These are phyloP conservation scores for Lotus japonicus DNA, from an alignment of 306 rosid genomes.

Conservation along the genomic window DNA sequence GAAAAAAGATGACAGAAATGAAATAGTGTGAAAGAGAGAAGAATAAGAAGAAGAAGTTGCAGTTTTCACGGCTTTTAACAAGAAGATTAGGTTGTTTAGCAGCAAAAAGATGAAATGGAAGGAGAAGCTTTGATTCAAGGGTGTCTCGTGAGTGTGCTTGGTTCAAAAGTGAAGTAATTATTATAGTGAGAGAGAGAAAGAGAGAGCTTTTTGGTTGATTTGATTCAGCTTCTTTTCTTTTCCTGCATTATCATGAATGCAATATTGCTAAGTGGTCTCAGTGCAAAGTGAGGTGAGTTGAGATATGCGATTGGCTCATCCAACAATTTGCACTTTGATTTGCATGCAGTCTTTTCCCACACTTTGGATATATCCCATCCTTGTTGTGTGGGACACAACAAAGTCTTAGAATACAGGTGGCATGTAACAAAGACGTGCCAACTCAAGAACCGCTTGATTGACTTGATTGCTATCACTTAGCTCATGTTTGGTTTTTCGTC, in stretches of 20 bases:
- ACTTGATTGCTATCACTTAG: too few relatives aligned
- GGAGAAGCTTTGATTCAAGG: slow-evolving; percentile 39
- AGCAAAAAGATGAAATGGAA: too few relatives aligned
- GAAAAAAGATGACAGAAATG: slow-evolving; percentile 10
- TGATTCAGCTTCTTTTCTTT: too few relatives aligned
- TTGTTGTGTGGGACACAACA: slow-evolving; percentile 7
- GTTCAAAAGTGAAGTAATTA: slow-evolving; percentile 36
- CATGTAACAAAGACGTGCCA: not conserved
- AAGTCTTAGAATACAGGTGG: slow-evolving; percentile 14
- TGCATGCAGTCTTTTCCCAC: not conserved
- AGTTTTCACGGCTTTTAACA: slow-evolving; percentile 41
- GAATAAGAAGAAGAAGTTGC: not conserved
- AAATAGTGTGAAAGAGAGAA: not conserved
- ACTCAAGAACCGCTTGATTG: not conserved
- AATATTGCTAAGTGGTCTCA: slow-evolving; percentile 29
- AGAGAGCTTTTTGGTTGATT: too few relatives aligned
- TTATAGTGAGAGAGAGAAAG: too few relatives aligned
- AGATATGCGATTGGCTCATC: slow-evolving; percentile 8
- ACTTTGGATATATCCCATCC: slow-evolving; percentile 29
- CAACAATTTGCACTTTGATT: slow-evolving; percentile 14
- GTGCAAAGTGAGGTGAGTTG: slow-evolving; percentile 7
- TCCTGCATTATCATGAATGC: slow-evolving; percentile 39
- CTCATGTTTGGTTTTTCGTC: too few relatives aligned
- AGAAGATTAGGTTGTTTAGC: slow-evolving; percentile 39
- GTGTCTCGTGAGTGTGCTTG: slow-evolving; percentile 60